phyloP scores from a whole-genome alignment of 148 eudicot genomes.

The Rhododendron ferrugineum region DNA sequence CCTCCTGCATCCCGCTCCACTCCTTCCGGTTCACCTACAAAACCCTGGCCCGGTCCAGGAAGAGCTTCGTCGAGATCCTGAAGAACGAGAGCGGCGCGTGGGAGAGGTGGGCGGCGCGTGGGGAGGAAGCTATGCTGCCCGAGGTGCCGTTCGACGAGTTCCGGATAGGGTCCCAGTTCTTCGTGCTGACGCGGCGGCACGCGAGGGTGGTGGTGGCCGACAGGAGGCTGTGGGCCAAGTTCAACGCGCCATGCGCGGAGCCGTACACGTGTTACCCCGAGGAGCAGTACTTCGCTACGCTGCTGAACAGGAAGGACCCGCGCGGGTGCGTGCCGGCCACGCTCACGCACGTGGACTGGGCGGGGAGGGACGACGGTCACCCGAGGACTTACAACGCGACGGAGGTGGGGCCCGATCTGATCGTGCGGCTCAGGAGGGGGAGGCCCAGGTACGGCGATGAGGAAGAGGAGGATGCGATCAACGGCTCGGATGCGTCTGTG shows the following conservation, averaged over 20 bases:
- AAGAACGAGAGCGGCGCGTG: constrained; percentile 48
- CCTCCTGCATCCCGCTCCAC: constrained; percentile 67
- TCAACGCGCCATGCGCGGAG: constrained; percentile 49
- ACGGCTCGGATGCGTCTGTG: constrained; percentile 23
- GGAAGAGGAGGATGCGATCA: not conserved
- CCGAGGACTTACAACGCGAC: constrained; percentile 46
- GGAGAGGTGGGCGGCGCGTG: constrained; percentile 86
- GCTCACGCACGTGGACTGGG: constrained; percentile 84
- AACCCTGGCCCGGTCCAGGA: constrained; percentile 21
- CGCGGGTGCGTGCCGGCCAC: constrained; percentile 64
- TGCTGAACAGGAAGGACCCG: constrained; percentile 56
- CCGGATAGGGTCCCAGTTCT: constrained; percentile 88
- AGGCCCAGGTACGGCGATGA: constrained; percentile 59
- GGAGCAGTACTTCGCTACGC: constrained; percentile 85
- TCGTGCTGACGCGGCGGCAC: constrained; percentile 56
- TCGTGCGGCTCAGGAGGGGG: constrained; percentile 34
- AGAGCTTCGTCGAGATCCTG: constrained; percentile 71
- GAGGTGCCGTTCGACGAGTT: constrained; percentile 42
- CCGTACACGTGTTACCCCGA: constrained; percentile 65
- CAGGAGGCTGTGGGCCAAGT: constrained; percentile 55
- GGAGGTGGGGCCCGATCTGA: constrained; percentile 54
- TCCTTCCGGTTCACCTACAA: constrained; percentile 63
- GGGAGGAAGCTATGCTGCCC: constrained; percentile 60
- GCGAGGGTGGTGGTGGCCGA: constrained; percentile 54
- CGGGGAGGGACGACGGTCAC: constrained; percentile 58